Conservation (phyloP, 75 land plant genomes). For the Cupressus sempervirens region DNA sequence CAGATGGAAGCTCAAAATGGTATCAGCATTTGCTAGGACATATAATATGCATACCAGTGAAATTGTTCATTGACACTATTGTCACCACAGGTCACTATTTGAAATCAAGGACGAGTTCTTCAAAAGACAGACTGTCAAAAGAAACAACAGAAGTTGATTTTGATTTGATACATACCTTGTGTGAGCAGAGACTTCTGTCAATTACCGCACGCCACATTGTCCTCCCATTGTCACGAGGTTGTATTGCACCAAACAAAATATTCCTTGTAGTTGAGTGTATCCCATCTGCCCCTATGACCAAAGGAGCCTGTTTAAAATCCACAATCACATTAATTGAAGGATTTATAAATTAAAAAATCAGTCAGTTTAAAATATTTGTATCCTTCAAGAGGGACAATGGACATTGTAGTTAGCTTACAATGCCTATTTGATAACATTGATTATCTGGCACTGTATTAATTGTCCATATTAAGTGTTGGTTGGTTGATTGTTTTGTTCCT, state of each 20-base stretch:
- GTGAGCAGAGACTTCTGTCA: constrained; percentile 24
- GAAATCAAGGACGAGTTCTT: background rate
- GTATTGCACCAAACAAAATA: constrained; percentile 25
- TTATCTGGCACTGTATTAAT: too few relatives aligned
- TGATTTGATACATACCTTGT: constrained; percentile 18
- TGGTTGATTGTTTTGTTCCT: too few relatives aligned
- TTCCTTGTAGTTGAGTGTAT: constrained; percentile 39
- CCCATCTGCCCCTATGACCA: constrained; percentile 53
- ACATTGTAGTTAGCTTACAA: background rate
- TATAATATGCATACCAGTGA: background rate
- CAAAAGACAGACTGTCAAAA: background rate
- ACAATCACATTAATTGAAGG: constrained; percentile 7
- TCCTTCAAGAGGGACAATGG: background rate
- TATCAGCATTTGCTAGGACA: background rate
- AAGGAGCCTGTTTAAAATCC: constrained; percentile 39
- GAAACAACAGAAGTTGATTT: background rate
- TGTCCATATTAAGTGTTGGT: too few relatives aligned
- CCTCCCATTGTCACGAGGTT: constrained; percentile 48
- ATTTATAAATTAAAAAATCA: background rate
- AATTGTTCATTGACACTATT: background rate
- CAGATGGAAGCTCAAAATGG: background rate
- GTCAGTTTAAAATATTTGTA: background rate
- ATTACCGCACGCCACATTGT: constrained; percentile 56
- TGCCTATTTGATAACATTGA: too few relatives aligned
- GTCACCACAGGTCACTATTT: background rate